A percentile compares a stretch with the other conserved stretches of the same genome.
phyloP scores from a whole-genome alignment of 495 filamentous ascomycete genomes.

The Penicillium coffeae region DNA sequence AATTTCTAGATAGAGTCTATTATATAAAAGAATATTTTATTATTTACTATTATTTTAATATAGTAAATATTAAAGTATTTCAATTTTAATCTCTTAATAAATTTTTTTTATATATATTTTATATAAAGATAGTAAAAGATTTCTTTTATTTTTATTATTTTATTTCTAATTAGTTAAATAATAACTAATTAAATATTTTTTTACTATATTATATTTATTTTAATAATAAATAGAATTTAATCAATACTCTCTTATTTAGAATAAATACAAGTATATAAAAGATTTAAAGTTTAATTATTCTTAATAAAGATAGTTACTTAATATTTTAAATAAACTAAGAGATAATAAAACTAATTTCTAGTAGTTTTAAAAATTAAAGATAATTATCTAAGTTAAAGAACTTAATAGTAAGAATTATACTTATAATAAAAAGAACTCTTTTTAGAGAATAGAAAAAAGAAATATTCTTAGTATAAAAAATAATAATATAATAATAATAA shows the following conservation, averaged over 20 bases:
- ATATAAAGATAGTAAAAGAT: background rate
- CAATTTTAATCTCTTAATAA: constrained; percentile 2
- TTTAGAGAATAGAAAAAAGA: constrained; percentile 1
- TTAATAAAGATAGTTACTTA: background rate
- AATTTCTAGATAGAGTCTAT: background rate
- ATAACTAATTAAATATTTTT: background rate
- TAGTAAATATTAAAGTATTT: no score
- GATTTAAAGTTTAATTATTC: no score
- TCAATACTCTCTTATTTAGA: no score
- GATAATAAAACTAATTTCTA: no score
- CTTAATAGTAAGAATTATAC: no score
- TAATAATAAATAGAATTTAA: background rate
- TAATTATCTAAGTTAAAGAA: no score
- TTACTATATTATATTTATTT: background rate
- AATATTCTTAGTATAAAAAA: background rate
- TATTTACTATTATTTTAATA: background rate
- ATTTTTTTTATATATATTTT: background rate
- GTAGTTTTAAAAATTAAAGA: no score
- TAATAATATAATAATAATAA: no score
- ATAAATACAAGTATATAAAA: no score
- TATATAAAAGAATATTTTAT: background rate
- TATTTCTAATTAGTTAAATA: background rate
- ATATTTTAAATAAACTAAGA: background rate
- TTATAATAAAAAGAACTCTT: background rate
- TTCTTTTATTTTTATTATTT: background rate